Percentiles rank a stretch among this genome's conserved stretches.
phyloP scores from a whole-genome alignment of 2,329 filamentous ascomycete species.

The Penicillium sp. region DNA sequence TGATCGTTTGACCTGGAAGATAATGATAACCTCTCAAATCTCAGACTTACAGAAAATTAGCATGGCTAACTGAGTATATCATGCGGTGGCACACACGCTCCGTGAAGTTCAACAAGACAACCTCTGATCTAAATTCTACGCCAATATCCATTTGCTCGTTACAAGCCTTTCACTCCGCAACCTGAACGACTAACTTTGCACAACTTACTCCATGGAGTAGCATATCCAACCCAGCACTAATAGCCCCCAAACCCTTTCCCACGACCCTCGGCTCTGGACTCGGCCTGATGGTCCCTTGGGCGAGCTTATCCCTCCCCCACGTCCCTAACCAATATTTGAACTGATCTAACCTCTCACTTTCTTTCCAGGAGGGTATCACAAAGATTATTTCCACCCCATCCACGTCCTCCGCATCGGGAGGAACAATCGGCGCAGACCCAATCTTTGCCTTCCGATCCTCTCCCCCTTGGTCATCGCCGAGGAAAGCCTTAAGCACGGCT shows the following conservation, averaged over 20 bases:
- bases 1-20: too few relatives aligned
- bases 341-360: slow-evolving; percentile 45
- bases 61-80: too few relatives aligned
- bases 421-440: slow-evolving; percentile 47
- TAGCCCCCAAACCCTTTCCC: slow-evolving; percentile 44
- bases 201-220: slow-evolving; percentile 51
- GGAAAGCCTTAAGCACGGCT: slow-evolving; percentile 46
- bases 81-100: too few relatives aligned
- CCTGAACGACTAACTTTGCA: slow-evolving; percentile 51
- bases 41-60: too few relatives aligned
- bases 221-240: slow-evolving; percentile 49
- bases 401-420: slow-evolving; percentile 36
- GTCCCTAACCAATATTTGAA: slow-evolving; percentile 52
- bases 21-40: too few relatives aligned
- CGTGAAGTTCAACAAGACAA: too few relatives aligned
- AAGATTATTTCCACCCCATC: slow-evolving; percentile 49
- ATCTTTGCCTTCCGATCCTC: slow-evolving; percentile 37
- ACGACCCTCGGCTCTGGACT: slow-evolving; percentile 49
- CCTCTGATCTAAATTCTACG: too few relatives aligned
- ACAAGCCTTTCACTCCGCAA: slow-evolving; percentile 37
- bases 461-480: slow-evolving; percentile 7
- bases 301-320: slow-evolving; percentile 45
- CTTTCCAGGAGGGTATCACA: slow-evolving; percentile 43
- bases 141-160: too few relatives aligned
- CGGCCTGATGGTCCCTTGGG: slow-evolving; percentile 42